Evolutionary conservation across 73 alveolate genomes (phyloP), one percentile per base, ranked within the genome.

Genomic region (Paramecium sexaurelia): DNA sequence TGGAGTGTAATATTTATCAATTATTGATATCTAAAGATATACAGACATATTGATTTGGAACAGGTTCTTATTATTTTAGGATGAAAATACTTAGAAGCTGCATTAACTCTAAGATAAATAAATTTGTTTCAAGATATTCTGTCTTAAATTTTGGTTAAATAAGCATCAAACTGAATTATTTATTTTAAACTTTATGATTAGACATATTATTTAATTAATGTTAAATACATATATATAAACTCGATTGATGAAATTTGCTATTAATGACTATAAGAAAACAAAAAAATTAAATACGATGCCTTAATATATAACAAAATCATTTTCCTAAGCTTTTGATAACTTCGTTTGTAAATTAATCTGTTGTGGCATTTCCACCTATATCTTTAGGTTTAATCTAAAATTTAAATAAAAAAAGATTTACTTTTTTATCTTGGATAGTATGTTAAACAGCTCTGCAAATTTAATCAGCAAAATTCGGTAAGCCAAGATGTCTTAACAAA

Each of bases 381-480:
- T 95, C 97, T 33, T 75, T 94, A 43, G 97, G 93, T 22, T 84
- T 57, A 40, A 91, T 47, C 94, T 88, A 20, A 36, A 66, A 45
- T 6, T 7, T 11, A 10, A 24, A n/a, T 19, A 41, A 10, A 40
- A 24, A 0, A 11, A 17, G 19, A 7, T 0, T 29, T 88, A 88
- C 95, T 66, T 87, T 84, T 66, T 94, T 94, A 32, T 89, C 94
- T 20, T 37, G 43, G n/a, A 95, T 87, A 36, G 97, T 95, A 69
- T 93, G 45, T 85, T 45, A 78, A 39, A 95, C 93, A 89, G 96
- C 94, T 20, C 85, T 45, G 19, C 92, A 94, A 55, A 95, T 89
- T 47, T 87, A 66, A 45, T 93, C 96, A 66, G 96, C 97, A 91
- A 95, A 95, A 85, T 87, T 92, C 32, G 97, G 97, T 61, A 95